Evolutionary conservation across 371 early-diverging fungal genomes (phyloP).

Genomic region (Umbelopsis sp.): DNA sequence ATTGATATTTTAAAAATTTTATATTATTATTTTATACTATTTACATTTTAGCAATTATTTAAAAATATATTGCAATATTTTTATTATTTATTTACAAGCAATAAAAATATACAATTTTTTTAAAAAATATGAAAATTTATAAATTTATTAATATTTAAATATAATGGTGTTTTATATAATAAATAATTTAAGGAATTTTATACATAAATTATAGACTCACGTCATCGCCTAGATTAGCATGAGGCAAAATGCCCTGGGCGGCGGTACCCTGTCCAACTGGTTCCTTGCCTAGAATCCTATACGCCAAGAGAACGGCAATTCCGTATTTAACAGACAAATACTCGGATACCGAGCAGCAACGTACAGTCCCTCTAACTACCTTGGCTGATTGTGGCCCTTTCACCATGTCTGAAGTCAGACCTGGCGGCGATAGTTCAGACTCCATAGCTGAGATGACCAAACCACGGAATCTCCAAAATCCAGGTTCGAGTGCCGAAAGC

Average conservation of each 20-base stretch:
- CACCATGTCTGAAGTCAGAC: slow-evolving; percentile 16
- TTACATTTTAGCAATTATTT: no score
- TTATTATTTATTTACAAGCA: no score
- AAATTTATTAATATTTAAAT: not conserved
- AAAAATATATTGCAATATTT: no score
- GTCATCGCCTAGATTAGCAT: no score
- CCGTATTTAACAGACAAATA: no score
- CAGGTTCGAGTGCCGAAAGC: not conserved
- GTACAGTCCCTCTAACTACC: not conserved
- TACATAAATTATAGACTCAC: not conserved
- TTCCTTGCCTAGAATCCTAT: no score
- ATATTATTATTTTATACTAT: no score
- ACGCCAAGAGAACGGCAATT: no score
- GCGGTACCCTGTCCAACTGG: no score
- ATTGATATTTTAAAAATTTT: no score
- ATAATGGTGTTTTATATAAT: not conserved
- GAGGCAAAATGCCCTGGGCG: no score
- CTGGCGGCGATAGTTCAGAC: slow-evolving; percentile 16
- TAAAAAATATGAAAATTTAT: not conserved
- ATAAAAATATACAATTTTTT: not conserved
- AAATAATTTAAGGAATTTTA: not conserved
- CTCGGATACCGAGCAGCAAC: not conserved
- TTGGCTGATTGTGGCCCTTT: not conserved
- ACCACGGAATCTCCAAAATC: not conserved
- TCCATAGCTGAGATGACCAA: slow-evolving; percentile 5